Base-by-base conservation (phyloP, 1,284 basidiomycete genomes). In the Leccinum pachyderme region DNA sequence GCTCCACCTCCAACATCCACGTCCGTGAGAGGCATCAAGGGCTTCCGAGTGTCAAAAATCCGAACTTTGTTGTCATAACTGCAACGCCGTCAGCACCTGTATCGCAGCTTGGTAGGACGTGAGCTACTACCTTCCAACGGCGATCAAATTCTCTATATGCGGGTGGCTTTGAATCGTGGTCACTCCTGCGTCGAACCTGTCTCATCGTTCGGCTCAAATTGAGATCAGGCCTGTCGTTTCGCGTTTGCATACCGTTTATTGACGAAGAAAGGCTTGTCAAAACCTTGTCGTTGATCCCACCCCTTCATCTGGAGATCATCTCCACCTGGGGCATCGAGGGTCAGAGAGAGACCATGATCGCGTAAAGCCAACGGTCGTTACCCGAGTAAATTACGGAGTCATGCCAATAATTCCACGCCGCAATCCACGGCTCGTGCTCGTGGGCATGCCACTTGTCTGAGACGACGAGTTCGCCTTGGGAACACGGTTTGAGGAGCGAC, bases 351-450 rank as follows among this genome's bases (percentile, higher is more conserved):
- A 37, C 12, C 41, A 25, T 24, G 51, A 33, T 22, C 11, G 24
- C 25, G 47, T 15, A 18, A 39, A 28, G 18, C 58, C 58, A 28
- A 15, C 7, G 47, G 45, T 18, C 8, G 71, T 44, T 55, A 89
- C 94, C 95, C 13, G 93, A 95, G 77, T 93, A 98, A 2, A 96
- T 77, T 13, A 89, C 71, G 61, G 85, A 83, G 0, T 77, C 73
- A 57, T 92, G 74, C 88, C 91, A 95, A 61, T 89, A 87, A 67
- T 98, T 84, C 85, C 92, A 99, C 0, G 91, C 87, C 0, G 88
- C 85, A 47, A 94, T 87, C 97, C 97, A 99, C 0, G 96, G 91
- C 69, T 99, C 97, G 65, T 86, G 88, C 57, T 95, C 93, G 68
- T 99, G 97, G 5, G 93, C 96, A 54, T 82, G 75, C 95, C 96